phyloP scores from a whole-genome alignment of 2,329 filamentous ascomycete species.

The Arthroderma sp. region DNA sequence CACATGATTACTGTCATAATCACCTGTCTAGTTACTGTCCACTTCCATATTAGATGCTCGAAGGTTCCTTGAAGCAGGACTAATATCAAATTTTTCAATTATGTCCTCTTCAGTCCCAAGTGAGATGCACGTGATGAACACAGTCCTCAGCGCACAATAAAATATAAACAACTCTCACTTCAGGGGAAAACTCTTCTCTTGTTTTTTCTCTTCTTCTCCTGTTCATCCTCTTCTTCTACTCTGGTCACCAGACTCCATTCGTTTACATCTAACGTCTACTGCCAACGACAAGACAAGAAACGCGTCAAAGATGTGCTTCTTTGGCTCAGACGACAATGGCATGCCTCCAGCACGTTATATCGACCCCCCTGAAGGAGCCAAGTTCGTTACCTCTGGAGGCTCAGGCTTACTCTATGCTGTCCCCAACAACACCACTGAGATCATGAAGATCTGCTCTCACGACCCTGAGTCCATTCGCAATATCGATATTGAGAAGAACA shows the following conservation, averaged over 20 bases:
- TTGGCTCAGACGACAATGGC: background rate
- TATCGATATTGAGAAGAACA: slow-evolving; percentile 4
- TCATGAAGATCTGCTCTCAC: slow-evolving; percentile 4
- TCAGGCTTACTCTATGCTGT: background rate
- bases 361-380: slow-evolving; percentile 4
- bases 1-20: background rate
- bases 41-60: background rate
- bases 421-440: background rate
- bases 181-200: background rate
- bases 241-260: background rate
- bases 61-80: background rate
- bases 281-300: background rate
- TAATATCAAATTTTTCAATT: background rate
- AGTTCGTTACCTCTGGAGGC: background rate
- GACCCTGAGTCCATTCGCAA: slow-evolving; percentile 6
- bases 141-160: background rate
- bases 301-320: slow-evolving; percentile 1
- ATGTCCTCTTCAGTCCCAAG: background rate
- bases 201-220: background rate
- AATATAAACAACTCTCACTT: background rate
- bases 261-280: background rate
- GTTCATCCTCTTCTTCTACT: background rate
- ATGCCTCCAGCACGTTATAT: background rate
- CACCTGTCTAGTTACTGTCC: too few species aligned
- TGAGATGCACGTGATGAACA: background rate